A percentile compares a stretch with the other conserved stretches of the same genome.
phyloP scores from a whole-genome alignment of 2,329 filamentous ascomycete genomes.

The Stagonosporopsis cucurbitacearum region DNA sequence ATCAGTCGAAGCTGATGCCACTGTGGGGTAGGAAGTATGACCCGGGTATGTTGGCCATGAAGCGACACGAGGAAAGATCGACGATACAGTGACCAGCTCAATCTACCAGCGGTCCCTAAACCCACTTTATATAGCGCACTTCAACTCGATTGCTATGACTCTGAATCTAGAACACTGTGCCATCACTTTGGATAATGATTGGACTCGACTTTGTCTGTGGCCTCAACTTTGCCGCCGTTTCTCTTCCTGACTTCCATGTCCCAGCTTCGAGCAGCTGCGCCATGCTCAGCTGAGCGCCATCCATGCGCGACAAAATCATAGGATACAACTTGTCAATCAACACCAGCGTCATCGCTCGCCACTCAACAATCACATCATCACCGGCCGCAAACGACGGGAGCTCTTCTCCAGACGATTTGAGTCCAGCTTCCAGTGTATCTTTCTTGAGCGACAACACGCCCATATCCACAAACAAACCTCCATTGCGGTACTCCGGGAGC shows the following conservation, averaged over 20 bases:
- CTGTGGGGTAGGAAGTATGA: background rate
- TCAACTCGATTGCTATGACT: background rate
- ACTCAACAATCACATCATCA: slow-evolving; percentile 79
- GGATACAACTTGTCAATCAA: slow-evolving; percentile 72
- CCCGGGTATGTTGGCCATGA: too few relatives aligned
- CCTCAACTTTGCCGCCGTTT: slow-evolving; percentile 31
- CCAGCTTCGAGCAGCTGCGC: slow-evolving; percentile 92
- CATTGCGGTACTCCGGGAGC: slow-evolving; percentile 90
- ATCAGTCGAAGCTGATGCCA: background rate
- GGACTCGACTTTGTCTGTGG: slow-evolving; percentile 38
- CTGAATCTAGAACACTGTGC: slow-evolving; percentile 29
- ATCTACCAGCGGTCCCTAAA: background rate
- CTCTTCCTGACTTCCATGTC: slow-evolving; percentile 75
- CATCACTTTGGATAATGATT: slow-evolving; percentile 40
- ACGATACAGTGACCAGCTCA: background rate
- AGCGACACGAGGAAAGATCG: too few relatives aligned
- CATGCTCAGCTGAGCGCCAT: slow-evolving; percentile 72
- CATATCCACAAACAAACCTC: slow-evolving; percentile 84
- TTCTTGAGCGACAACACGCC: slow-evolving; percentile 78
- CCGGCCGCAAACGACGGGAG: slow-evolving; percentile 73
- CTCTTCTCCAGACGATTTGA: slow-evolving; percentile 70
- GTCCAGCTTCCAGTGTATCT: slow-evolving; percentile 69
- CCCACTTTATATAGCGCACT: background rate
- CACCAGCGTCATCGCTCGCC: slow-evolving; percentile 74
- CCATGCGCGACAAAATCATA: slow-evolving; percentile 72